Percentiles rank a stretch among this genome's conserved stretches.
Evolutionary conservation across 257 asterid species (phyloP).

Genomic region (Nemophila menziesii): DNA sequence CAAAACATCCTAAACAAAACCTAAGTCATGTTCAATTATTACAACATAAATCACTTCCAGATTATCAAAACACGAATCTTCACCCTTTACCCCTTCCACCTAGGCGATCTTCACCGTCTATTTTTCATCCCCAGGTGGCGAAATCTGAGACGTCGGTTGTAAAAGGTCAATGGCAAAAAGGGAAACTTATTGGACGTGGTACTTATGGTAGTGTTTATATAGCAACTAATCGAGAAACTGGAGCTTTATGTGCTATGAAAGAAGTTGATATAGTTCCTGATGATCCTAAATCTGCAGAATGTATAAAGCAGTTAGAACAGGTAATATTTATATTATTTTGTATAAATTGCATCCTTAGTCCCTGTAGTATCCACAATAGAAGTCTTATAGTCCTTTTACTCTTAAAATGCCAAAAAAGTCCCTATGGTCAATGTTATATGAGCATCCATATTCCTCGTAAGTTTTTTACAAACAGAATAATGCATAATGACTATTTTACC

Average conservation of each 20-base stretch:
- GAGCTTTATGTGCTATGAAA: slow-evolving; percentile 82
- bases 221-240: slow-evolving; percentile 84
- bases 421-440: too few relatives aligned
- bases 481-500: too few relatives aligned
- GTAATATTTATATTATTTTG: too few relatives aligned
- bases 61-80: slow-evolving; percentile 24
- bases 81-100: slow-evolving; percentile 86
- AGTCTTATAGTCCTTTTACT: too few relatives aligned
- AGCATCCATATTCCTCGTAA: too few relatives aligned
- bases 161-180: slow-evolving; percentile 71
- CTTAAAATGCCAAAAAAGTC: too few relatives aligned
- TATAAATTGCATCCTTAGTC: too few relatives aligned
- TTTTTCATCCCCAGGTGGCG: slow-evolving; percentile 25
- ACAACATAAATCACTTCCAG: slow-evolving; percentile 34
- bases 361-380: too few relatives aligned
- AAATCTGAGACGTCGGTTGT: slow-evolving; percentile 27
- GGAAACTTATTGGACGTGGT: slow-evolving; percentile 71
- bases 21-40: slow-evolving; percentile 14
- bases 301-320: slow-evolving; percentile 76
- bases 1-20: slow-evolving; percentile 23
- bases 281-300: slow-evolving; percentile 64
- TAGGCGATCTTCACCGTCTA: slow-evolving; percentile 26
- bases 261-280: slow-evolving; percentile 71
- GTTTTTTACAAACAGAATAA: too few relatives aligned
- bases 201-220: slow-evolving; percentile 78